Conservation (phyloP, 805 yeast genomes). For the Vanderwaltozyma polyspora region DNA sequence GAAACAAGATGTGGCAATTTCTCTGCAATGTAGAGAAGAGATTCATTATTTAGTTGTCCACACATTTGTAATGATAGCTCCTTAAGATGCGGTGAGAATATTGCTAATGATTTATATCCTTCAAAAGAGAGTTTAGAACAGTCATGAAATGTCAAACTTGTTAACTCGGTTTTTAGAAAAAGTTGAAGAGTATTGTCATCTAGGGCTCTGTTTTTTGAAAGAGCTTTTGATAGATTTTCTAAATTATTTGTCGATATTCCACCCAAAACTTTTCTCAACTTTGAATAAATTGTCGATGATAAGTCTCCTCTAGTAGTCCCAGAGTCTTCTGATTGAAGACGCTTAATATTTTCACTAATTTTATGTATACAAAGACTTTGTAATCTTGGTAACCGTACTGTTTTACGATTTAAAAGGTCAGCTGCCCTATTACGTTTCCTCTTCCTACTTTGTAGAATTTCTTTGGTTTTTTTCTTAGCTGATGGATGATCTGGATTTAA, state of each 20-base stretch:
- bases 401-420: conserved; percentile 66
- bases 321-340: conserved; percentile 11
- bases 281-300: conserved; percentile 7
- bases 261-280: conserved; percentile 58
- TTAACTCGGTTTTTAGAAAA: conserved; percentile 53
- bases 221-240: conserved; percentile 60
- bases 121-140: conserved; percentile 68
- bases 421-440: conserved; percentile 71
- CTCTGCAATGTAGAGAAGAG: conserved; percentile 48
- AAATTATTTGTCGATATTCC: conserved; percentile 71
- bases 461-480: conserved; percentile 26
- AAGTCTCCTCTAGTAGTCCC: not conserved
- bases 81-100: conserved; percentile 67
- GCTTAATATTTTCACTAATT: conserved; percentile 37
- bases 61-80: conserved; percentile 73
- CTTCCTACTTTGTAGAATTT: conserved; percentile 49
- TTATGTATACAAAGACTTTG: conserved; percentile 72
- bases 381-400: conserved; percentile 51
- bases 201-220: conserved; percentile 73
- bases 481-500: conserved; percentile 3
- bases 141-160: conserved; percentile 72
- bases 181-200: conserved; percentile 60
- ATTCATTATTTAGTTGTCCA: conserved; percentile 79
- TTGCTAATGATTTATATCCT: conserved; percentile 57
- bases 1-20: conserved; percentile 45